Evolutionary conservation across 768 basidiomycete species (phyloP).

Genomic region (Lenzites betulinus): DNA sequence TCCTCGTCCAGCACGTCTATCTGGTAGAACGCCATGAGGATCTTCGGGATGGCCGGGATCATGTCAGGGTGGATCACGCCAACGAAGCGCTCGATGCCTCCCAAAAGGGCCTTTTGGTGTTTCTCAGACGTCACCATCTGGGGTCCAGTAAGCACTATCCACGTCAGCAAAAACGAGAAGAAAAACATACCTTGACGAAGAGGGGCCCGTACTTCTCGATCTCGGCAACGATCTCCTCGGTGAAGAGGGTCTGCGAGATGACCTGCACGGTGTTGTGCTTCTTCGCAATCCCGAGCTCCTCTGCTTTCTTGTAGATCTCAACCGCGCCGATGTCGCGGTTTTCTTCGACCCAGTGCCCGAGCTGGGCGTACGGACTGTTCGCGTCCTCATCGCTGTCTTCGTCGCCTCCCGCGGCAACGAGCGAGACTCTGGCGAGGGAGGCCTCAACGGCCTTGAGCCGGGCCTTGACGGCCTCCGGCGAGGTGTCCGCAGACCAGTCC

Average conservation of each 20-base stretch:
- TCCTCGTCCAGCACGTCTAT: constrained; percentile 92
- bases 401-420: constrained; percentile 58
- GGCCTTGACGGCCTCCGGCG: constrained; percentile 82
- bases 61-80: constrained; percentile 76
- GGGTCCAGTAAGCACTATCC: neutral
- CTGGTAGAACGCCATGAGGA: constrained; percentile 94
- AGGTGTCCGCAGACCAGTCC: constrained; percentile 93
- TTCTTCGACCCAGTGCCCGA: constrained; percentile 86
- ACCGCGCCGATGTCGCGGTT: constrained; percentile 59
- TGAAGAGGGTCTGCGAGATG: constrained; percentile 83
- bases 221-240: constrained; percentile 65
- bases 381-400: constrained; percentile 87
- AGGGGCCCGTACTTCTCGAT: constrained; percentile 66
- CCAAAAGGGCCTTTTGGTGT: constrained; percentile 91
- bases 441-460: constrained; percentile 73
- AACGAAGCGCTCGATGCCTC: constrained; percentile 87
- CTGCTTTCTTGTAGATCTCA: constrained; percentile 83
- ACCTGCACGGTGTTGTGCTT: constrained; percentile 90
- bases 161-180: neutral
- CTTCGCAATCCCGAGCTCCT: constrained; percentile 90
- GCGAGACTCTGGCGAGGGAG: constrained; percentile 53
- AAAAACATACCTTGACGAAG: constrained; percentile 69
- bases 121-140: constrained; percentile 92
- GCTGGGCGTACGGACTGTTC: constrained; percentile 82
- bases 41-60: constrained; percentile 75